phyloP scores from a whole-genome alignment of 805 yeast genomes.

The Jamesozyma hellenica region DNA sequence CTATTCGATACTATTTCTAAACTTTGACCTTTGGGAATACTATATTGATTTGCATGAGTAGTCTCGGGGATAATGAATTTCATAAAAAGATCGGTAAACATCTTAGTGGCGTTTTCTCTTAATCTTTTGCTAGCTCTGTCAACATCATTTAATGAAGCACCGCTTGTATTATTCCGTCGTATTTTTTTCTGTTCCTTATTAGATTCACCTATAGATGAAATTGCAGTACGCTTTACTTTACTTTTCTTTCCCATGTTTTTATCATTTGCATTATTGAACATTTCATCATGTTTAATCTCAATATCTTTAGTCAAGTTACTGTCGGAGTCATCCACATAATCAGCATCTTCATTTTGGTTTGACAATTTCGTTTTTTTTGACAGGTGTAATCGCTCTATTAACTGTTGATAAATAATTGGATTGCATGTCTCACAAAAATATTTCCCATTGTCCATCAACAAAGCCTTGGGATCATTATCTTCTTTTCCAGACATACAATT shows the following conservation, averaged over 20 bases:
- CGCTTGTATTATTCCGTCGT: slow-evolving; percentile 2
- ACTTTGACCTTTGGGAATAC: slow-evolving; percentile 25
- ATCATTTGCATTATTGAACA: too few relatives aligned
- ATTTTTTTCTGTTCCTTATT: neutral
- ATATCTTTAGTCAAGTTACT: too few relatives aligned
- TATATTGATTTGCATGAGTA: slow-evolving; percentile 6
- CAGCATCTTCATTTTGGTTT: too few relatives aligned
- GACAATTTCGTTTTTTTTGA: neutral
- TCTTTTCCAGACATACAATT: slow-evolving; percentile 42
- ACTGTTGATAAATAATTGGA: slow-evolving; percentile 30
- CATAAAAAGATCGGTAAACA: slow-evolving; percentile 38
- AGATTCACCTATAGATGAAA: too few relatives aligned
- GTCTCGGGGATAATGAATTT: slow-evolving; percentile 30
- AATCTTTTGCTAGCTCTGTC: slow-evolving; percentile 31
- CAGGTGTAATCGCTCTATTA: neutral
- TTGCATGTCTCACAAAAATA: slow-evolving; percentile 50
- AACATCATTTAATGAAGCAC: neutral
- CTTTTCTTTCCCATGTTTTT: too few relatives aligned
- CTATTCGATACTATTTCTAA: slow-evolving; percentile 31
- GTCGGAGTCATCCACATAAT: too few relatives aligned
- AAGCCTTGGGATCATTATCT: slow-evolving; percentile 16
- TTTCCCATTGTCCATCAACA: slow-evolving; percentile 33
- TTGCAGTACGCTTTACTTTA: too few relatives aligned
- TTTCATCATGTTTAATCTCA: too few relatives aligned
- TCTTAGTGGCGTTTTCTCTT: slow-evolving; percentile 41